These are phyloP conservation scores for Sanghuangporus baumii DNA, from an alignment of 1,284 basidiomycete species.

Conservation along the genomic window DNA sequence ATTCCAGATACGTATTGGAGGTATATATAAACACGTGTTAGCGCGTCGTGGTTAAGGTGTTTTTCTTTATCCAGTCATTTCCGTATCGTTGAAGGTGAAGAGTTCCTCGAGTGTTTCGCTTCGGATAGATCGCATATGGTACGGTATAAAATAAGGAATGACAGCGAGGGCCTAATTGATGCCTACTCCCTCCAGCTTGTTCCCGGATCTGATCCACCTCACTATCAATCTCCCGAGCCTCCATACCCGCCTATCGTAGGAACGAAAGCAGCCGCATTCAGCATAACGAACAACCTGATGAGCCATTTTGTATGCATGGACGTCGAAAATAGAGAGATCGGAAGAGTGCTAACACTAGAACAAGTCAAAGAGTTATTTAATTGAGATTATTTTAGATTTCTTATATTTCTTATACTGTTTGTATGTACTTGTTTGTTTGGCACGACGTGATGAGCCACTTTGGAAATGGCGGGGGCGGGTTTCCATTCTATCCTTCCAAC, in stretches of 20 bases:
- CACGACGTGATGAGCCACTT: not conserved
- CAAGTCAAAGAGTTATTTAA: constrained; percentile 2
- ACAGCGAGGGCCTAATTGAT: not conserved
- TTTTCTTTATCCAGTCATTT: constrained; percentile 28
- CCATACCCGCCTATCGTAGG: constrained; percentile 49
- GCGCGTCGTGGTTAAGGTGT: not conserved
- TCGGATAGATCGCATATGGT: constrained; percentile 82
- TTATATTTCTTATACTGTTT: not conserved
- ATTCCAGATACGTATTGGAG: constrained; percentile 15
- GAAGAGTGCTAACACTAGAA: constrained; percentile 28
- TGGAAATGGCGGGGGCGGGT: too few relatives aligned
- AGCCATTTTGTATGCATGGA: constrained; percentile 52
- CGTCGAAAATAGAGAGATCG: constrained; percentile 28
- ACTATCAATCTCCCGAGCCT: constrained; percentile 39
- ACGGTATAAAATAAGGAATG: not conserved
- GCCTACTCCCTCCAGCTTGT: not conserved
- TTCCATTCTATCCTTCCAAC: not conserved
- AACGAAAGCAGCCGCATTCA: constrained; percentile 31
- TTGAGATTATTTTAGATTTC: not conserved
- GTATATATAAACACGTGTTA: not conserved
- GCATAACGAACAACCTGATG: constrained; percentile 56
- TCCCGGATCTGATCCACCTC: constrained; percentile 1
- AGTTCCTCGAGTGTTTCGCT: constrained; percentile 56
- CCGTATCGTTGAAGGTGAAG: constrained; percentile 45
- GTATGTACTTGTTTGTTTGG: constrained; percentile 1